These are phyloP conservation scores for Candida mesenterica DNA, from an alignment of 1,139 yeast species.

Conservation along the genomic window DNA sequence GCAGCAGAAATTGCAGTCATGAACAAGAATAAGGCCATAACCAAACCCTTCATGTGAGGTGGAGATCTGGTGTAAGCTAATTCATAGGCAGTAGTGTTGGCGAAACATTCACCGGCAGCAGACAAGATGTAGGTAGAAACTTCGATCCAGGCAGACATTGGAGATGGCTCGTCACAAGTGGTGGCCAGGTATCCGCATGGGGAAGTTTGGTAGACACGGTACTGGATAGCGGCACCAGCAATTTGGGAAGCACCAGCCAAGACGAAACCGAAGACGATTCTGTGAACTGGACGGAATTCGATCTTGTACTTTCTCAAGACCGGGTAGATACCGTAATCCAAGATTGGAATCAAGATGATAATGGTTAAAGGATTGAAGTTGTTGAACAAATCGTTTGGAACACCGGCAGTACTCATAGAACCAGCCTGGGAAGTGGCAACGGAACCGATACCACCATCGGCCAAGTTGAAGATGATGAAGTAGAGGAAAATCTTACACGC, in stretches of 20 bases:
- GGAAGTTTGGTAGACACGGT: constrained; percentile 31
- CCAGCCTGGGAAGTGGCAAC: constrained; percentile 66
- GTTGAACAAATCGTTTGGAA: constrained; percentile 69
- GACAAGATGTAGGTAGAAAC: constrained; percentile 50
- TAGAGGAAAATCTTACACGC: constrained; percentile 65
- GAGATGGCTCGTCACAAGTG: constrained; percentile 49
- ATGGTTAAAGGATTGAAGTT: constrained; percentile 69
- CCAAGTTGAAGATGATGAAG: constrained; percentile 60
- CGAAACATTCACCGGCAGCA: constrained; percentile 70
- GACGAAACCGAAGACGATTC: constrained; percentile 37
- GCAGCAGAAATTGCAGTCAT: constrained; percentile 63
- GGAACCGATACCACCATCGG: constrained; percentile 65
- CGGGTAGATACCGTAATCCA: constrained; percentile 60
- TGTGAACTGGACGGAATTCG: constrained; percentile 36
- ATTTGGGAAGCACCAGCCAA: constrained; percentile 38
- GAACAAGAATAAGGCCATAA: constrained; percentile 63
- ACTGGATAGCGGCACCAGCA: constrained; percentile 42
- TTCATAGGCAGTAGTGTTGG: constrained; percentile 66
- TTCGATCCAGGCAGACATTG: constrained; percentile 58
- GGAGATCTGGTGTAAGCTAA: constrained; percentile 72
- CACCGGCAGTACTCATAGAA: constrained; percentile 62
- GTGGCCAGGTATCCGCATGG: constrained; percentile 46
- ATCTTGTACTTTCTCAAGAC: constrained; percentile 47
- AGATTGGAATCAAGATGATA: constrained; percentile 61
- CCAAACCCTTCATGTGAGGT: constrained; percentile 63